A percentile compares a stretch with the other conserved stretches of the same genome.
Evolutionary conservation across 495 filamentous ascomycete species (phyloP).

Genomic region (Chaetomium cochliodes): DNA sequence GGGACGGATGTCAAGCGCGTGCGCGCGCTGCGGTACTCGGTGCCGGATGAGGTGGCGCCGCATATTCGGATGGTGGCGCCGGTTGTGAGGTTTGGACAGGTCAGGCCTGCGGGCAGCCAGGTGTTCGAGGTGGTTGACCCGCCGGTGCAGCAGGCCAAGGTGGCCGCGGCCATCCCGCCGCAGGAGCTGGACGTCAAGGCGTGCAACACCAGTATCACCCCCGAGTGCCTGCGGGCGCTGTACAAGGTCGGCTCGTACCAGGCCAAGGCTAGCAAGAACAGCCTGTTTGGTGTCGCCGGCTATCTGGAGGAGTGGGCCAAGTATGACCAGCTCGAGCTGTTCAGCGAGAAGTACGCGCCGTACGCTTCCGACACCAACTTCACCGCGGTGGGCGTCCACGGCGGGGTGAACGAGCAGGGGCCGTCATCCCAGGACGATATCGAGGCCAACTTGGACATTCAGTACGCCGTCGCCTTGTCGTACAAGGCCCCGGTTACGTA

Average conservation of each 20-base stretch:
- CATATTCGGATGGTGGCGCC: constrained; percentile 13
- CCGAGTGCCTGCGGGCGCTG: constrained; percentile 56
- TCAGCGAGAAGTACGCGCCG: constrained; percentile 32
- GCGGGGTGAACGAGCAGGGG: constrained; percentile 54
- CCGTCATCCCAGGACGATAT: constrained; percentile 40
- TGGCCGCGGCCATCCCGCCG: constrained; percentile 6
- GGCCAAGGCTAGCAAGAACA: constrained; percentile 46
- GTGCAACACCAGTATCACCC: constrained; percentile 57
- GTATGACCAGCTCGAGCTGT: constrained; percentile 28
- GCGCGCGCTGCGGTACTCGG: constrained; percentile 15
- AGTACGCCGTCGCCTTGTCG: constrained; percentile 60
- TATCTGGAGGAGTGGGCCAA: constrained; percentile 52
- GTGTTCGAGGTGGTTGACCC: constrained; percentile 3
- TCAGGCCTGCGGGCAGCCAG: not conserved
- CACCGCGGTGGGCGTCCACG: constrained; percentile 56
- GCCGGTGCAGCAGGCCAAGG: not conserved
- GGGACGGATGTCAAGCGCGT: constrained; percentile 10
- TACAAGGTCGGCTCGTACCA: constrained; percentile 58
- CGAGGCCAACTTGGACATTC: constrained; percentile 73
- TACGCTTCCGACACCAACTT: constrained; percentile 53
- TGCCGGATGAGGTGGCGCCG: constrained; percentile 1
- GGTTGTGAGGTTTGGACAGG: constrained; percentile 8
- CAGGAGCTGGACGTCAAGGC: constrained; percentile 12
- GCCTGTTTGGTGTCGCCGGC: constrained; percentile 53
- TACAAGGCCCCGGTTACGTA: constrained; percentile 65